phyloP scores from a whole-genome alignment of 176 grass and related monocot genomes.

The Hsuehochloa calcarea region DNA sequence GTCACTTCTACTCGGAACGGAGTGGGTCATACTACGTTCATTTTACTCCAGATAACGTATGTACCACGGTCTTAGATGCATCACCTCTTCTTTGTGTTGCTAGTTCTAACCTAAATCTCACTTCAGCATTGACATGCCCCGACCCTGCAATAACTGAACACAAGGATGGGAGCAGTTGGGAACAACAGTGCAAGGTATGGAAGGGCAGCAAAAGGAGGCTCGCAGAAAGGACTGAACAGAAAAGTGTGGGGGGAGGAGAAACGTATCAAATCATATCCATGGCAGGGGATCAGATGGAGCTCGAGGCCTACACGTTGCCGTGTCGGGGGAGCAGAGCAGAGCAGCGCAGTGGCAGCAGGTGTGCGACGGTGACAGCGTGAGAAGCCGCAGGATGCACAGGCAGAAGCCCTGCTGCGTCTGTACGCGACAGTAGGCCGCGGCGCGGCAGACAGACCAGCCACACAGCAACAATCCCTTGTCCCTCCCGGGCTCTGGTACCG shows the following conservation, averaged over 20 bases:
- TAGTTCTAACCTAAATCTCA: background rate
- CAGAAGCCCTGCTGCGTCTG: background rate
- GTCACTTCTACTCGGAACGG: too few species aligned
- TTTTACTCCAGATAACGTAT: background rate
- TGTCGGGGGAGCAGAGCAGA: background rate
- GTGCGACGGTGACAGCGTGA: background rate
- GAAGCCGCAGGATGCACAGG: background rate
- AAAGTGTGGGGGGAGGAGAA: background rate
- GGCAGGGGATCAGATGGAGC: background rate
- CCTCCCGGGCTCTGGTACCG: background rate
- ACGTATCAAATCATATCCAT: background rate
- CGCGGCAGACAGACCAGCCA: background rate
- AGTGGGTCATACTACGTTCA: too few species aligned
- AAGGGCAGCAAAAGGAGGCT: background rate
- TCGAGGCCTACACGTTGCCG: constrained; percentile 17
- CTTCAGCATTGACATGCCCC: background rate
- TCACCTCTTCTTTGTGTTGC: background rate
- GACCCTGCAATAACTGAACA: background rate
- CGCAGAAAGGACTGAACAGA: background rate
- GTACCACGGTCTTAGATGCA: background rate
- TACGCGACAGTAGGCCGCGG: background rate
- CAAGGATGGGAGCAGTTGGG: background rate
- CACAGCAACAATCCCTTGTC: background rate
- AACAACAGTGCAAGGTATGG: constrained; percentile 28
- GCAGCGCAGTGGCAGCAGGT: too few species aligned